phyloP scores from a whole-genome alignment of 1,284 basidiomycete species.

The Apiotrichum mycotoxinovorans region DNA sequence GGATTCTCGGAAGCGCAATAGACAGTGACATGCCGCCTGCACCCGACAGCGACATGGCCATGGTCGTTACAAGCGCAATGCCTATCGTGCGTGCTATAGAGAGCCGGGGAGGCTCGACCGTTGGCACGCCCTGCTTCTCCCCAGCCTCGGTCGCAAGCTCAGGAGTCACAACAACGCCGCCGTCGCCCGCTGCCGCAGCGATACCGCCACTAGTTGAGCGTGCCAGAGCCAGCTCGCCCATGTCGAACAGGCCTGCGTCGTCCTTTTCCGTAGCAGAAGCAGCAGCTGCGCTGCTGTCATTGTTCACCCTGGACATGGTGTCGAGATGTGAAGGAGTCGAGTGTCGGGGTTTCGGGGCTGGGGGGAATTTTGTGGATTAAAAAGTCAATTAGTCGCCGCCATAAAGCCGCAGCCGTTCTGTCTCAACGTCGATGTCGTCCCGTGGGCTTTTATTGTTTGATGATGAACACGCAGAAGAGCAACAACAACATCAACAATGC shows the following conservation, averaged over 20 bases:
- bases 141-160: slow-evolving; percentile 10
- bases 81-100: slow-evolving; percentile 12
- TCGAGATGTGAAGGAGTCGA: neutral
- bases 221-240: neutral
- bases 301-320: neutral
- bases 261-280: neutral
- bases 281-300: neutral
- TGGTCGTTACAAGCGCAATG: slow-evolving; percentile 12
- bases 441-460: too few relatives aligned
- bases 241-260: neutral
- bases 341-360: too few relatives aligned
- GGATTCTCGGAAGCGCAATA: slow-evolving; percentile 64
- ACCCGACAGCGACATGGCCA: slow-evolving; percentile 18
- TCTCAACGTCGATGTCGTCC: too few relatives aligned
- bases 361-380: too few relatives aligned
- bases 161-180: slow-evolving; percentile 8
- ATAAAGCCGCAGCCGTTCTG: too few relatives aligned
- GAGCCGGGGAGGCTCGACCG: neutral
- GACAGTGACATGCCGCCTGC: slow-evolving; percentile 36
- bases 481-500: too few relatives aligned
- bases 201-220: slow-evolving; percentile 2
- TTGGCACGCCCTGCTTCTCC: neutral
- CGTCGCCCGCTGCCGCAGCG: slow-evolving; percentile 3
- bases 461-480: too few relatives aligned
- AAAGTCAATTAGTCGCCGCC: too few relatives aligned